A percentile compares a stretch with the other conserved stretches of the same genome.
phyloP scores from a whole-genome alignment of 306 rosid genomes.

The Prunus campanulata region DNA sequence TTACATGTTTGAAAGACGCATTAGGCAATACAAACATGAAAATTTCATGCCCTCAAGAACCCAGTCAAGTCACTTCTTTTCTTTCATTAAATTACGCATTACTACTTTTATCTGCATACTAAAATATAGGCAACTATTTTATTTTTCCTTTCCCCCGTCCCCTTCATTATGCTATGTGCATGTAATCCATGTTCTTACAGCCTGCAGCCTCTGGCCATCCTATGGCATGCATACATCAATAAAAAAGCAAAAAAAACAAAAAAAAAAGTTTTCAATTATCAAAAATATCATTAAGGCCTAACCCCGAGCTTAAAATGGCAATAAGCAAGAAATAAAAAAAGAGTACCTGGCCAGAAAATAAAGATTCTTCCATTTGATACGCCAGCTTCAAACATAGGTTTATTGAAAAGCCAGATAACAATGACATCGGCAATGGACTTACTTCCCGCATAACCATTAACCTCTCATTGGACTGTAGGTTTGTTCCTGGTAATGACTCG shows the following conservation, averaged over 20 bases:
- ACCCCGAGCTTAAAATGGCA: not conserved
- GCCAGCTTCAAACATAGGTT: conserved; percentile 87
- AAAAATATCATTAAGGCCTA: not conserved
- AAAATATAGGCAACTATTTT: not conserved
- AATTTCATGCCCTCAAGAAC: not conserved
- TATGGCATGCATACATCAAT: not conserved
- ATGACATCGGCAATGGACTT: conserved; percentile 90
- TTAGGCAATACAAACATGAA: not conserved
- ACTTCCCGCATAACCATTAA: conserved; percentile 80
- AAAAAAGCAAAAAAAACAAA: not conserved
- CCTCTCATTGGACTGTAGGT: conserved; percentile 71
- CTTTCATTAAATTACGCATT: not conserved
- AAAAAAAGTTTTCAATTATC: not conserved
- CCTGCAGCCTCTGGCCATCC: not conserved
- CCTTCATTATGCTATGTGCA: not conserved
- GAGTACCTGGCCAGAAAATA: conserved; percentile 80
- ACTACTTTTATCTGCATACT: not conserved
- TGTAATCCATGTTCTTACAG: not conserved
- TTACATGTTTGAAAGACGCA: not conserved
- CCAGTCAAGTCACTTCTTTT: no score
- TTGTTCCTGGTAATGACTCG: conserved; percentile 59
- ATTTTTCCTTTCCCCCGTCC: not conserved
- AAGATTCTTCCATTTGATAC: conserved; percentile 84
- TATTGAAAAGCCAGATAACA: conserved; percentile 88
- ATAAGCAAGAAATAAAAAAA: not conserved